These are phyloP conservation scores for Kondoa malvinella DNA, from an alignment of 768 basidiomycete species.

Conservation along the genomic window DNA sequence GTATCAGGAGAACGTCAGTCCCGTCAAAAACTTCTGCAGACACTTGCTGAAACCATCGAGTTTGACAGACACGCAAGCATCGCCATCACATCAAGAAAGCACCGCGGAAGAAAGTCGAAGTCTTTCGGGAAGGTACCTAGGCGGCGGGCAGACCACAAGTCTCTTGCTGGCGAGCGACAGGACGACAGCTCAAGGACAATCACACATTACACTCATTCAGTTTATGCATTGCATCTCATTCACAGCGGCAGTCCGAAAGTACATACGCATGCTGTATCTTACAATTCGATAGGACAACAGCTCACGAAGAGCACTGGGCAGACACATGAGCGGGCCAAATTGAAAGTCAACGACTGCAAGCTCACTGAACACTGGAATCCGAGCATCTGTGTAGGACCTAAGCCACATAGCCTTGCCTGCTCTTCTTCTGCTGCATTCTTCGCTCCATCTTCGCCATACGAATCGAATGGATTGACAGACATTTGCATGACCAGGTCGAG, in stretches of 20 bases:
- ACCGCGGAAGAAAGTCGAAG: background rate
- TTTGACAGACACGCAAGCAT: background rate
- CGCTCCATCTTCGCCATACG: constrained; percentile 57
- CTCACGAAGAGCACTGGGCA: too few species aligned
- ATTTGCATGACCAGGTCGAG: constrained; percentile 78
- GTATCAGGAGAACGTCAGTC: background rate
- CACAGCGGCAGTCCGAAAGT: too few species aligned
- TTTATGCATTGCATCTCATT: background rate
- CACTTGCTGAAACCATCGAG: background rate
- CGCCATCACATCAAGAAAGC: background rate
- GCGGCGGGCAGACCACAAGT: background rate
- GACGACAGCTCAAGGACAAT: background rate
- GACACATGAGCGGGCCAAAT: too few species aligned
- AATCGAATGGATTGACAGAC: constrained; percentile 66
- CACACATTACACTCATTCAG: background rate
- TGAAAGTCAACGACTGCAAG: too few species aligned
- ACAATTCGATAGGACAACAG: too few species aligned
- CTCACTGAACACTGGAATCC: constrained; percentile 29
- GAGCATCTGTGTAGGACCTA: constrained; percentile 18
- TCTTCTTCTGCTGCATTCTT: constrained; percentile 36
- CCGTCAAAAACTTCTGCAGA: too few species aligned
- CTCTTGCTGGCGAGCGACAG: background rate
- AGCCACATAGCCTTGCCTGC: constrained; percentile 20
- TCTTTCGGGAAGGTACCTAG: background rate
- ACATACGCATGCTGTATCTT: too few species aligned